Base-by-base conservation (phyloP, 2,329 filamentous ascomycete species). In the Sclerotiophoma versabilis region DNA sequence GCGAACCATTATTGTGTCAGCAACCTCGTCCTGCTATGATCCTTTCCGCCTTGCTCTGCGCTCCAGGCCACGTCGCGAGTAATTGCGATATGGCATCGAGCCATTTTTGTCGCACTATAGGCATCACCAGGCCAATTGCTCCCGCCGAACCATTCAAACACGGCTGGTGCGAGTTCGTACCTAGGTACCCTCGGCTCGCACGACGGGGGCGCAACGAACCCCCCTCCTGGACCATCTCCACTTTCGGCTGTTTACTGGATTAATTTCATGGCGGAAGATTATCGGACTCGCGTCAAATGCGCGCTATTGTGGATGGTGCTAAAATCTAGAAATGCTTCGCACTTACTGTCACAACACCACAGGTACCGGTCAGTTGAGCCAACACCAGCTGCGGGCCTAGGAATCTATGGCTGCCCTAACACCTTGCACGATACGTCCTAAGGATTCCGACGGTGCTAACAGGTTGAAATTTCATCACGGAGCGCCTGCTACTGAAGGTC, bases 1-100 rank as follows among this genome's bases (percentile, higher is more conserved):
- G 69, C 62, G 69, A 73, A 73, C 68, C 64, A 70, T 69, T 50
- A 64, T 64, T 63, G 64, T 64, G 39, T 53, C 50, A 51, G 49
- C 49, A 56, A 58, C 54, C 51, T 62, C 50, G 59, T 57, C 39
- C 48, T 60, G 46, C 57, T 56, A 36, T 50, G 54, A 61, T 63
- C 59, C 57, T 61, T 55, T 59, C 56, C 50, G 50, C 36, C 50
- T 55, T 59, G 51, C 36, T 57, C 47, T 51, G 36, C 34, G 37
- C 53, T 54, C 44, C 47, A 42, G 47, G 34, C 48, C 27, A 33
- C 38, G 33, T 50, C 38, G 20, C 51, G 53, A 47, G 48, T 39
- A 45, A 51, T 56, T 41, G 57, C 62, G 58, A 57, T 64, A 65
- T 51, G 57, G 49, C 62, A 57, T 64, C 57, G 27, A 57, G 23